Base-by-base conservation (phyloP, 345 rosid genomes). In the Ailanthus altissimus region DNA sequence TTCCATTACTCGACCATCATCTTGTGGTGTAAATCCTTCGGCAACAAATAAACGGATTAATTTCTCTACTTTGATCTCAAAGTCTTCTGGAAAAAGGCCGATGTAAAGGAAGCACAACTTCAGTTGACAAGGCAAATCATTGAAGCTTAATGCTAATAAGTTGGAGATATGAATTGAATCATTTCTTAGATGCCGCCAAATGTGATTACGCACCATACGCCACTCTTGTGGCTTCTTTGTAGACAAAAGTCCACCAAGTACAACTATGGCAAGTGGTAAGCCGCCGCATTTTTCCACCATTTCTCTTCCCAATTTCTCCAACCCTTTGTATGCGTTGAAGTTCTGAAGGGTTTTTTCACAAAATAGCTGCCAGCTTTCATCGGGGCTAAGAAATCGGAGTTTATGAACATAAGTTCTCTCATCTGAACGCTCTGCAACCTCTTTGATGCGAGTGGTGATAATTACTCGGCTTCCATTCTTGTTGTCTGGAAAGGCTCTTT, bases 291-390 rank as follows among this genome's bases (percentile, higher is more conserved):
- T 63, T 38, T 38, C 23, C 25, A 38, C 67, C 46, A 63, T 63
- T 20, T 62, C 16, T 62, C 21, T 36, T 62, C 67, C 67, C 67
- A 62, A 38, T 16, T 36, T 62, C 23, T 36, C 67, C 67, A 36
- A 36, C 7, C n/a, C 67, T 38, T 38, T 13, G 6, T 20, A 10
- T 9, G 12, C 6, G 16, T 16, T 36, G 16, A 20, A 32, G 14
- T 62, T 13, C 46, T 23, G 21, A 38, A 62, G 18, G 23, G 67
- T 45, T 38, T 62, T 63, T 13, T 38, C 47, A 9, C 67, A 16
- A 23, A 63, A 63, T 2, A 63, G 67, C 8, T 63, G 5, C 67
- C 67, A 81, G 46, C 74, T 70, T 70, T 54, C 84, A 8, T 74
- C 81, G 25, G 67, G 63, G 0, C 25, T 63, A 36, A 63, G 20